Evolutionary conservation across 1,284 basidiomycete species (phyloP).

Genomic region (Marasmius tenuissimus): DNA sequence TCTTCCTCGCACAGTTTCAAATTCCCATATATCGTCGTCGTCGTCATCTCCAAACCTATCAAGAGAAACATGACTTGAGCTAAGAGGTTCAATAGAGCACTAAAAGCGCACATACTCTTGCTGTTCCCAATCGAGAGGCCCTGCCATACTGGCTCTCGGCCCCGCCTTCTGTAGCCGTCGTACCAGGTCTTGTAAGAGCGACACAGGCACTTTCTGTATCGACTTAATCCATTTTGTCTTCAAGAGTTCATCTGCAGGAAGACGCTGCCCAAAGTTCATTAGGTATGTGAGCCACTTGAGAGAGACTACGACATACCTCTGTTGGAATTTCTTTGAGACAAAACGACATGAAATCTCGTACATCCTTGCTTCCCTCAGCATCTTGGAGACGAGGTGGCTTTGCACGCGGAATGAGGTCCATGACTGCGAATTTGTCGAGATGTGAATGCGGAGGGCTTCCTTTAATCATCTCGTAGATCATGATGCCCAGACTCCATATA

Average conservation of each 20-base stretch:
- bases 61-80: conserved; percentile 1
- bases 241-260: conserved; percentile 85
- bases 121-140: conserved; percentile 69
- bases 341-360: conserved; percentile 87
- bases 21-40: conserved; percentile 70
- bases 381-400: conserved; percentile 84
- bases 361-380: conserved; percentile 77
- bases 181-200: conserved; percentile 84
- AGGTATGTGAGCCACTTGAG: conserved; percentile 1
- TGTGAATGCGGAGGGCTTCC: conserved; percentile 92
- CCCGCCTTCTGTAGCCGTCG: conserved; percentile 78
- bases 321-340: conserved; percentile 85
- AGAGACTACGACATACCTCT: conserved; percentile 52
- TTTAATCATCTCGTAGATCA: conserved; percentile 93
- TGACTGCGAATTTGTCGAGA: conserved; percentile 83
- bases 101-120: conserved; percentile 55
- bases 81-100: conserved; percentile 13
- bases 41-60: conserved; percentile 14
- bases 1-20: conserved; percentile 66
- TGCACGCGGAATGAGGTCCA: conserved; percentile 88
- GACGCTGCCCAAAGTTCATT: conserved; percentile 53
- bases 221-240: conserved; percentile 95
- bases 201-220: conserved; percentile 66
- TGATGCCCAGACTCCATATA: conserved; percentile 95
- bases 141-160: conserved; percentile 78